Conservation (phyloP, 1,139 yeast genomes). For the Wickerhamomyces sp. region DNA sequence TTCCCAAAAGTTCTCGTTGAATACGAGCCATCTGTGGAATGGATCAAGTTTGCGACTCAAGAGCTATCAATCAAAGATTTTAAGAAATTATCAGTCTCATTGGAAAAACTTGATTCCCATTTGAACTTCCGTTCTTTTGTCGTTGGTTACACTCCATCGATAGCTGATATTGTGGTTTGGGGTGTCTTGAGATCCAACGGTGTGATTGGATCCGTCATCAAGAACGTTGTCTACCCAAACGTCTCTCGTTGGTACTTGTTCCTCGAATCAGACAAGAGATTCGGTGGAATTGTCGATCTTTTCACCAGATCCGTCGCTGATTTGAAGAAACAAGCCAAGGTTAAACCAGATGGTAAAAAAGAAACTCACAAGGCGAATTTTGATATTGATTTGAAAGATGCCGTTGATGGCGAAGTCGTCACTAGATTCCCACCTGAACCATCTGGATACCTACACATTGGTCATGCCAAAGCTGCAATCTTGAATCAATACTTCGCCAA, state of each 20-base stretch:
- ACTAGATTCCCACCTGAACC: constrained; percentile 91
- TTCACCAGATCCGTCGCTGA: constrained; percentile 67
- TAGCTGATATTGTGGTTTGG: constrained; percentile 89
- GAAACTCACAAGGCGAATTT: constrained; percentile 85
- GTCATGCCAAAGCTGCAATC: constrained; percentile 96
- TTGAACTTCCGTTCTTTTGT: constrained; percentile 81
- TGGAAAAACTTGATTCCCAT: constrained; percentile 78
- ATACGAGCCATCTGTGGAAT: constrained; percentile 40
- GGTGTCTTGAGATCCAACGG: constrained; percentile 92
- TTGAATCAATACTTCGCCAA: constrained; percentile 94
- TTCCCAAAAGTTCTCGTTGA: constrained; percentile 42
- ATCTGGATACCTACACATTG: constrained; percentile 93
- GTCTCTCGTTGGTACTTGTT: constrained; percentile 91
- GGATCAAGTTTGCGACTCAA: constrained; percentile 67
- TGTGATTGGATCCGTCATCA: constrained; percentile 84
- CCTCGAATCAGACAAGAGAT: constrained; percentile 59
- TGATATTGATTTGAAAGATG: constrained; percentile 88
- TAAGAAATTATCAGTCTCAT: constrained; percentile 71
- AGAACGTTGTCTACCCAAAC: constrained; percentile 77
- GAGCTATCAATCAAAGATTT: constrained; percentile 80
- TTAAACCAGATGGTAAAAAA: constrained; percentile 55
- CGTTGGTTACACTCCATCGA: constrained; percentile 57
- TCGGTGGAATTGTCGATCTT: constrained; percentile 66
- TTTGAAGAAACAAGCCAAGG: constrained; percentile 60
- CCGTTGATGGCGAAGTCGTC: constrained; percentile 88